Conservation (phyloP, 305 asterid genomes). For the Rubia occidens region DNA sequence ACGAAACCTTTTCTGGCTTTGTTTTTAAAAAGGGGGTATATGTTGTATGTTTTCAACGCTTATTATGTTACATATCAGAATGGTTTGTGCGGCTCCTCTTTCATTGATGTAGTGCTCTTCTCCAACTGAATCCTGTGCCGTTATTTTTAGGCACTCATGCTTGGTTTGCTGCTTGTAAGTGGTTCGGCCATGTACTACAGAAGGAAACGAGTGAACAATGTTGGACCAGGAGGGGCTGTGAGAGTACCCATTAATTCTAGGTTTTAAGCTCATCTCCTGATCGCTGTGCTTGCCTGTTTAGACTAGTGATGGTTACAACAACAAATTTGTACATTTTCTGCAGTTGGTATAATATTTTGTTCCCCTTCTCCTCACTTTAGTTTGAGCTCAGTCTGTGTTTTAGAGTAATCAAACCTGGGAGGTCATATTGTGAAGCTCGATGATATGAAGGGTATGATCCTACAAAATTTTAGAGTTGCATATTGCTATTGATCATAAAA, state of each 20-base stretch:
- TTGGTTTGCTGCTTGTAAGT: conserved; percentile 56
- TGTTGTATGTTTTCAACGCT: not conserved
- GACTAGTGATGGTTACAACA: not conserved
- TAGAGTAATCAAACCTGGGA: not conserved
- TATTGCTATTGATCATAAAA: too few species aligned
- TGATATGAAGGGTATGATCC: too few species aligned
- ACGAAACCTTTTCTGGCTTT: not conserved
- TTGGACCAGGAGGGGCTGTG: conserved; percentile 37
- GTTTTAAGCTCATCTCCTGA: conserved; percentile 27
- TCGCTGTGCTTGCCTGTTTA: not conserved
- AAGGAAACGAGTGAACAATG: conserved; percentile 39
- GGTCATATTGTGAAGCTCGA: not conserved
- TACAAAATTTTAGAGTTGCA: too few species aligned
- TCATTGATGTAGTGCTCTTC: not conserved
- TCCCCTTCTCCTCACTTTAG: not conserved
- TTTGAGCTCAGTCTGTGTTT: not conserved
- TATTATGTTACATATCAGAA: not conserved
- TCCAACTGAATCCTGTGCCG: not conserved
- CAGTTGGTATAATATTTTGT: not conserved
- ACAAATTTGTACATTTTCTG: conserved; percentile 2
- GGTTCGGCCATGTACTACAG: conserved; percentile 70
- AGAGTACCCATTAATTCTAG: conserved; percentile 64
- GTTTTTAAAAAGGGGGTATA: not conserved
- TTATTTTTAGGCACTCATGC: conserved; percentile 46
- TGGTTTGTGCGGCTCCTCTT: not conserved